A percentile compares a stretch with the other conserved stretches of the same genome.
Evolutionary conservation across 2,329 filamentous ascomycete genomes (phyloP).

Genomic region (Didymella glomerata): DNA sequence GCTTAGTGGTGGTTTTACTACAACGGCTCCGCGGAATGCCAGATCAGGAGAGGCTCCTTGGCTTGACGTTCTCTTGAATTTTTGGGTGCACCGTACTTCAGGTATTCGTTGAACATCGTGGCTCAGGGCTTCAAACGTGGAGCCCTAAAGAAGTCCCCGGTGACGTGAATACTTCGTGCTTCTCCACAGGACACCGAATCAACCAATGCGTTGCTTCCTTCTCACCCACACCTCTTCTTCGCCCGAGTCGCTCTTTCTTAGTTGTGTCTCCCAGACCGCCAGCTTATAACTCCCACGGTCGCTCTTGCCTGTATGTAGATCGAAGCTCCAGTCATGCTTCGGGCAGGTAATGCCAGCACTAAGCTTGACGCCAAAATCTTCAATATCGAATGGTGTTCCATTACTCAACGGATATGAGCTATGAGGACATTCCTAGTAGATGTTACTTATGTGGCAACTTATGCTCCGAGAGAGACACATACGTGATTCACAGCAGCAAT

Average conservation of each 20-base stretch:
- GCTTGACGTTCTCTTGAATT: too few relatives aligned
- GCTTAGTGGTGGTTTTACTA: too few relatives aligned
- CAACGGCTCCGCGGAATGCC: too few relatives aligned
- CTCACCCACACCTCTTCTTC: constrained; percentile 45
- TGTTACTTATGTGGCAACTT: too few relatives aligned
- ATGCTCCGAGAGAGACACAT: not conserved
- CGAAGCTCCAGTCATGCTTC: constrained; percentile 76
- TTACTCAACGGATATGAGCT: constrained; percentile 71
- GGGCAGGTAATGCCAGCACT: constrained; percentile 72
- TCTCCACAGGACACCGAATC: too few relatives aligned
- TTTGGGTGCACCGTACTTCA: too few relatives aligned
- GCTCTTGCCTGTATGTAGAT: constrained; percentile 68
- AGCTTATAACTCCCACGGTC: constrained; percentile 71
- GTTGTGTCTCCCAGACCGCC: constrained; percentile 69
- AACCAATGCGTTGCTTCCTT: constrained; percentile 44
- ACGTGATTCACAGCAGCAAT: constrained; percentile 76
- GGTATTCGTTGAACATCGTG: too few relatives aligned
- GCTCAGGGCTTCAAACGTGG: too few relatives aligned
- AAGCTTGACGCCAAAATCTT: constrained; percentile 72
- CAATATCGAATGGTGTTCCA: constrained; percentile 72
- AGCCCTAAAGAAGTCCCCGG: too few relatives aligned
- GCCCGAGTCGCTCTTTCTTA: constrained; percentile 42
- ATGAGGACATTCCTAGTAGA: constrained; percentile 70
- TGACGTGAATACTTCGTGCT: too few relatives aligned
- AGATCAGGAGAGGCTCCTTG: too few relatives aligned